Evolutionary conservation across 2,329 filamentous ascomycete species (phyloP), one percentile per base, ranked within the genome.

Genomic region (Aquanectria penicillioides): DNA sequence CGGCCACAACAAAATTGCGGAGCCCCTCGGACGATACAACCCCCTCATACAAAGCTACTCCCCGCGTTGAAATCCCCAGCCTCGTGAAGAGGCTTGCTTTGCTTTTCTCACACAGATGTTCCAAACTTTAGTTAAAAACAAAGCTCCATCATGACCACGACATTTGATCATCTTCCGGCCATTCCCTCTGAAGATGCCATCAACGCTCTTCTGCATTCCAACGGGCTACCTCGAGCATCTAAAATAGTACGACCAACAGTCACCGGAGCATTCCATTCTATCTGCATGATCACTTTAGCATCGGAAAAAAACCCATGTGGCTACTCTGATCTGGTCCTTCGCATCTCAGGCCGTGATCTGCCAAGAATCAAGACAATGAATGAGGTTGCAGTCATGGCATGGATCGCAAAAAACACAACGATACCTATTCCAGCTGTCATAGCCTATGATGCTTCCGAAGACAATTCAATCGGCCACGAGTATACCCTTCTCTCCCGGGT

Each of bases 341-440:
- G 76, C 37, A 65, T 77, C 20, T 73, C 75, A 5, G 75, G 76
- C 20, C 48, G 54, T 20, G 75, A 77, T 26, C 28, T 77, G 6
- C 75, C 74, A 5, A n/a, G 51, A 13, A 71, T 73, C 59, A 78
- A 78, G 51, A 77, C 75, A 10, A 31, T 48, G 10, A 78, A 78
- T 50, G 75, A 79, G 60, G 71, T 74, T 3, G 75, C 59, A 15
- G 61, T 73, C 26, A 74, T 78, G 69, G 55, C 46, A 6, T 78
- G 74, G 75, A 41, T 78, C 6, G 20, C 33, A 8, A 33, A 61
- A n/a, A 65, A 74, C 41, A 76, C 74, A 4, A 54, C 41, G 1
- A 71, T 78, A n/a, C 75, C 75, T 6, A 61, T 77, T 4, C 74
- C 76, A 2, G 63, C 50, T 3, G 55, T 77, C 2, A 57, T 78